phyloP scores from a whole-genome alignment of 129 eudicot genomes.

The Helianthus annuus region DNA sequence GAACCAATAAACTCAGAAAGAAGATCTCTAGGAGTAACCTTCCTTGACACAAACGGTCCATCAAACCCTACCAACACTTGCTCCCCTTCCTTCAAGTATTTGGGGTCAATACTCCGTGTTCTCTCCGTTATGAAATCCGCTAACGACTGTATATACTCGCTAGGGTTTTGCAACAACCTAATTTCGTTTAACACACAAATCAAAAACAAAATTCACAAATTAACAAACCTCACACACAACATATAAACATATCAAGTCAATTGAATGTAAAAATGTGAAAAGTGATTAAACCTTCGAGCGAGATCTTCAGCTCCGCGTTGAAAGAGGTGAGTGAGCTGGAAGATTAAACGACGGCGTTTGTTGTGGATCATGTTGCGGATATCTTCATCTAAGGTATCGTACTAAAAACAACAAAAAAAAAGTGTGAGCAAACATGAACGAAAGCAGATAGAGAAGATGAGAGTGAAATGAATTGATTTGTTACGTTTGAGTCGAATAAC shows the following conservation, averaged over 20 bases:
- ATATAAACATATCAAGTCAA: background rate
- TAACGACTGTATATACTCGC: conserved; percentile 81
- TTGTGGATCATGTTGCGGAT: conserved; percentile 66
- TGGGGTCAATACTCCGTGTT: conserved; percentile 59
- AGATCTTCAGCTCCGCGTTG: conserved; percentile 57
- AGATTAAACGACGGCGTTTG: conserved; percentile 66
- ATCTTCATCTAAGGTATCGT: conserved; percentile 51
- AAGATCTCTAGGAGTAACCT: conserved; percentile 91
- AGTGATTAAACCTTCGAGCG: conserved; percentile 68
- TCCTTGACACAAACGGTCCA: conserved; percentile 96
- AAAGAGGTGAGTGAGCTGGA: conserved; percentile 78
- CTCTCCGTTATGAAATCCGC: conserved; percentile 79
- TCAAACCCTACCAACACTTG: conserved; percentile 83
- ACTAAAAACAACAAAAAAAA: conserved; percentile 6
- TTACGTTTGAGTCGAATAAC: conserved; percentile 73
- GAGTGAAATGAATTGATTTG: conserved; percentile 1
- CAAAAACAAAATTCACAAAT: background rate
- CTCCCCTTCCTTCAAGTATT: conserved; percentile 93
- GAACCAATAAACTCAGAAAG: conserved; percentile 91
- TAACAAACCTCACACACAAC: background rate
- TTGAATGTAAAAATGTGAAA: background rate
- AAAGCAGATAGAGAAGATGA: background rate
- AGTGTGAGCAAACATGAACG: background rate
- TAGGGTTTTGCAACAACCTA: conserved; percentile 78
- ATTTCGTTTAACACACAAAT: background rate